Evolutionary conservation across 2,329 filamentous ascomycete species (phyloP), one percentile per base, ranked within the genome.

Genomic region (Diaporthe sp.): DNA sequence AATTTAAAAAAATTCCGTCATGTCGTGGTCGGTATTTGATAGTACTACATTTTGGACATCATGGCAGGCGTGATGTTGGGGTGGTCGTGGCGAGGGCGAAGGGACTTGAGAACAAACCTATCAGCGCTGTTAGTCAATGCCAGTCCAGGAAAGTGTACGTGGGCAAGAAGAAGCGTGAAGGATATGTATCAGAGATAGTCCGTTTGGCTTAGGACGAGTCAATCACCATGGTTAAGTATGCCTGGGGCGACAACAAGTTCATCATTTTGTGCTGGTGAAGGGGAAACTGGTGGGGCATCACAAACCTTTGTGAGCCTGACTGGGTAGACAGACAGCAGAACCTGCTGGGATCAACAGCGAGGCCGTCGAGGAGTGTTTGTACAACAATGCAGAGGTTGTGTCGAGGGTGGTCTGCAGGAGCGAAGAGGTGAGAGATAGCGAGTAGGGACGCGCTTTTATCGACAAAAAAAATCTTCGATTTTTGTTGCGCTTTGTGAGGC

Each of bases 201-300:
- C 84, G 82, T 86, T 87, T 86, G 85, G 85, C 69, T 71, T 84
- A 84, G 83, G 85, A 86, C 85, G 81, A 84, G 88, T 89, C 86
- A 82, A 86, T 90, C 88, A 90, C 87, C 88, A 90, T 85, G 75
- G 79, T 80, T 82, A 78, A 75, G 84, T 90, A 88, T 86, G 88
- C 87, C 88, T 88, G 88, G 88, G 88, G 88, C 88, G 88, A 90
- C 88, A 82, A 76, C 88, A 81, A 84, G 82, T 84, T 90, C 88
- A 90, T 90, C 88, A 90, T 86, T 74, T 70, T 27, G 63, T 47
- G 78, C 78, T 53, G 63, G 70, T 70, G 56, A 37, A 51, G 53
- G 66, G 44, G 44, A 66, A n/a, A 74, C 9, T 68, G 73, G 72
- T 32, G 63, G 66, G 72, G 44, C 44, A 10, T 8, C 37, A 72